Evolutionary conservation across 129 eudicot species (phyloP).

Genomic region (Rutidosis leptorrhynchoides): DNA sequence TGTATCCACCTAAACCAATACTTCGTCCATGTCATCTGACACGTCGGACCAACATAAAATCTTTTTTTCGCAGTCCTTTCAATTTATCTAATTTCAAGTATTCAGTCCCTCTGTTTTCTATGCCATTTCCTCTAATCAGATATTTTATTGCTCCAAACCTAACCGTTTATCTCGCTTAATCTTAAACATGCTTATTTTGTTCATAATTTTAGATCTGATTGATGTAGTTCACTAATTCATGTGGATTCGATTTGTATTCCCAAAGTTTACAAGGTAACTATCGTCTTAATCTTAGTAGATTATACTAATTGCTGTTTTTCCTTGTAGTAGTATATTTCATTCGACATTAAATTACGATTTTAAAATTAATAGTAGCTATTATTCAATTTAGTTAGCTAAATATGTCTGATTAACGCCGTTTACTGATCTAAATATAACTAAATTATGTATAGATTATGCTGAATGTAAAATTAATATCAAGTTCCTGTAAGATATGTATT

Average conservation of each 20-base stretch:
- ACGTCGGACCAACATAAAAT: constrained; percentile 15
- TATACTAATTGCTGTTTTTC: constrained; percentile 19
- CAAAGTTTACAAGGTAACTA: constrained; percentile 21
- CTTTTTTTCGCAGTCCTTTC: constrained; percentile 28
- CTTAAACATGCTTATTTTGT: constrained; percentile 13
- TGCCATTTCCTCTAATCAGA: constrained; percentile 20
- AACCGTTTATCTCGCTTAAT: constrained; percentile 7
- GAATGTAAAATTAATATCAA: not conserved
- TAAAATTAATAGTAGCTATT: not conserved
- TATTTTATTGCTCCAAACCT: constrained; percentile 22
- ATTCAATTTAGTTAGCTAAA: not conserved
- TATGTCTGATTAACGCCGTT: constrained; percentile 7
- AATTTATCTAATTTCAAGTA: constrained; percentile 2
- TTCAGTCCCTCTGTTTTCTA: constrained; percentile 33
- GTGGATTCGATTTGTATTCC: constrained; percentile 10
- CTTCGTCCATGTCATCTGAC: constrained; percentile 37
- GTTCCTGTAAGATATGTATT: not conserved
- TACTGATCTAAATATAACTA: not conserved
- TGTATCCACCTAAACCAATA: constrained; percentile 26
- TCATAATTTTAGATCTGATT: not conserved
- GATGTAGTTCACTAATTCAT: constrained; percentile 6
- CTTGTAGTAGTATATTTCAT: not conserved
- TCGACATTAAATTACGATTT: constrained; percentile 8
- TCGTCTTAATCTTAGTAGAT: constrained; percentile 15
- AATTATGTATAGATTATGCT: constrained; percentile 10